Base-by-base conservation (phyloP, 441 rosid species). In the Biscutella laevigata region DNA sequence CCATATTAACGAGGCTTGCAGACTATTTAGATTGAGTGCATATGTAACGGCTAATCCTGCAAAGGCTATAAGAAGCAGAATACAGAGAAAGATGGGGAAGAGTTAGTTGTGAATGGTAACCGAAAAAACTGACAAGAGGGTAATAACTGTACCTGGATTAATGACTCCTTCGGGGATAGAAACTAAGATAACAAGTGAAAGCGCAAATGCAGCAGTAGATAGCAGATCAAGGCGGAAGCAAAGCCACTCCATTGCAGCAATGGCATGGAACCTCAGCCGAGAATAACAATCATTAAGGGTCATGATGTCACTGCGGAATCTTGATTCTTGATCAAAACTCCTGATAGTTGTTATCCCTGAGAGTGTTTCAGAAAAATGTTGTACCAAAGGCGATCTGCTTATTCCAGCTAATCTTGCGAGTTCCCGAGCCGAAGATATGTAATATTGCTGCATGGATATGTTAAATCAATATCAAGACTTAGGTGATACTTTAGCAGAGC, bases 41-140 rank as follows among this genome's bases (percentile, higher is more conserved):
- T 91, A 88, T 2, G 94, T 78, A 57, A 85, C 84, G 10, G 90
- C 88, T 32, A 85, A 62, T 22, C 98, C 98, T 2, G 98, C 95
- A 47, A 91, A 71, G 13, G 79, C 98, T 91, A 43, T 44, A 7
- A 28, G 12, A 17, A 17, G 20, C 33, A 19, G 10, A 28, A 50
- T 0, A 35, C 14, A 86, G 52, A 27, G 35, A 45, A 59, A 11
- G 30, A 40, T 1, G 0, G 8, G 8, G 2, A 4, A 28, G 50
- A 33, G 45, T 45, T 17, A 47, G 49, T 39, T 33, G 15, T 11
- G 17, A 61, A 41, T 40, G 6, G 7, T 16, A 27, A 34, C 13
- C 22, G 26, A 12, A 11, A 4, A 32, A 7, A 36, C 13, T 22
- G 27, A 16, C 13, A 13, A 13, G 15, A 24, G 34, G 21, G 49